These are phyloP conservation scores for Vitis hybrid DNA, from an alignment of 177 flowering plant species.

Conservation along the genomic window DNA sequence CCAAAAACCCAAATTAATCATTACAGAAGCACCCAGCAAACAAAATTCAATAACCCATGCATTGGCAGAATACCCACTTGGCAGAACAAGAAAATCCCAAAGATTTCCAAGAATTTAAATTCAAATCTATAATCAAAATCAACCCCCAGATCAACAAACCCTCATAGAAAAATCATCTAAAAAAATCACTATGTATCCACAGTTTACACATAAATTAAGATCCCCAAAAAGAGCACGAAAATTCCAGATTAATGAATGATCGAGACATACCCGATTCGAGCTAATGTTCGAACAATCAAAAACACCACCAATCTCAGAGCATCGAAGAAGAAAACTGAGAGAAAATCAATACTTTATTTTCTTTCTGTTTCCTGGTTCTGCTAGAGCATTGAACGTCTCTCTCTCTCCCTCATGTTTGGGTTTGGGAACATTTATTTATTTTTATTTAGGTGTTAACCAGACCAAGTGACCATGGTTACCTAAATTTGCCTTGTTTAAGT, in stretches of 20 bases:
- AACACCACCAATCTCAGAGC: constrained; percentile 27
- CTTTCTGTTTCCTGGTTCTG: constrained; percentile 6
- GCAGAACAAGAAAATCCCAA: constrained; percentile 1
- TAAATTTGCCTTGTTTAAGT: constrained; percentile 1
- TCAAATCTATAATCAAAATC: constrained; percentile 12
- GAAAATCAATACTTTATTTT: constrained; percentile 7
- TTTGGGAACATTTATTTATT: neutral
- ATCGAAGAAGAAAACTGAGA: constrained; percentile 17
- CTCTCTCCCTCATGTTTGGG: constrained; percentile 13
- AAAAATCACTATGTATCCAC: neutral
- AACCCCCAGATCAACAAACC: constrained; percentile 11
- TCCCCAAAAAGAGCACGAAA: constrained; percentile 8
- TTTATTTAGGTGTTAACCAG: constrained; percentile 5
- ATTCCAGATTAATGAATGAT: constrained; percentile 15
- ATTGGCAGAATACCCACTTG: constrained; percentile 15
- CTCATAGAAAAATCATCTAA: neutral
- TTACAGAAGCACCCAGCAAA: neutral
- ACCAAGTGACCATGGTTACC: constrained; percentile 10
- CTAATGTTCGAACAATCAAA: constrained; percentile 23
- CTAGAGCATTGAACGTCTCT: constrained; percentile 18
- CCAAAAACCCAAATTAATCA: constrained; percentile 6
- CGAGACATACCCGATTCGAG: constrained; percentile 35
- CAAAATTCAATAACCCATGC: constrained; percentile 7
- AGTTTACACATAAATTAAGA: constrained; percentile 5
- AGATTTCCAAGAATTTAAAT: constrained; percentile 1